These are phyloP conservation scores for Nitzschia palea DNA, from an alignment of 108 stramenopile species.

Conservation along the genomic window DNA sequence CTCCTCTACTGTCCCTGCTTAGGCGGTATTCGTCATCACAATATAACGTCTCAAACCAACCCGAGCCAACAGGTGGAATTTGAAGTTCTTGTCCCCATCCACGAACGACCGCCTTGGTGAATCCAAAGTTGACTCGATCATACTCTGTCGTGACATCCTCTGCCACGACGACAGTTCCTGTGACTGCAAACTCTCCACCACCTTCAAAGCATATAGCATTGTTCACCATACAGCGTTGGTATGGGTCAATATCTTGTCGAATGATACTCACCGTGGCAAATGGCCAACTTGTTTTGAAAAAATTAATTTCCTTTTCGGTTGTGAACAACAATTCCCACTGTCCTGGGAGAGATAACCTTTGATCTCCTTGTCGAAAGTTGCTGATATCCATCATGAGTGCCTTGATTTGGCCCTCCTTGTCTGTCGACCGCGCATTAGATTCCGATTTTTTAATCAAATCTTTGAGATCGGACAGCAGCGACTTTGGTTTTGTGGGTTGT, in stretches of 20 bases:
- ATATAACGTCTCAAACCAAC: slow-evolving; percentile 38
- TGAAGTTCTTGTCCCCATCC: slow-evolving; percentile 16
- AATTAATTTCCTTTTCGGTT: slow-evolving; percentile 37
- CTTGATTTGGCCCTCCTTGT: slow-evolving; percentile 10
- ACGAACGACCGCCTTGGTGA: slow-evolving; percentile 6
- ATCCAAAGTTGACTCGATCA: slow-evolving; percentile 29
- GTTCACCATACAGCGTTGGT: slow-evolving; percentile 5
- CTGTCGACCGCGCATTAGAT: background rate
- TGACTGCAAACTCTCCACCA: slow-evolving; percentile 27
- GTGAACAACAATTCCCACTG: slow-evolving; percentile 35
- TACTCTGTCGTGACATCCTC: slow-evolving; percentile 17
- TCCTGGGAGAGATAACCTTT: slow-evolving; percentile 16
- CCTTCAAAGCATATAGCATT: slow-evolving; percentile 25
- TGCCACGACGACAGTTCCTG: background rate
- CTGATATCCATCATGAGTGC: slow-evolving; percentile 22
- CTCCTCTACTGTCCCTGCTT: slow-evolving; percentile 23
- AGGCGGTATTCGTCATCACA: slow-evolving; percentile 24
- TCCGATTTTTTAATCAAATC: slow-evolving; percentile 4
- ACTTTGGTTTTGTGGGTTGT: background rate
- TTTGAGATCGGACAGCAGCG: slow-evolving; percentile 7
- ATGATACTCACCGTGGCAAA: slow-evolving; percentile 24
- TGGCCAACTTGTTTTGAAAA: slow-evolving; percentile 38
- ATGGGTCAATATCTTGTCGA: slow-evolving; percentile 18
- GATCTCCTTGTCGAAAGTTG: slow-evolving; percentile 20
- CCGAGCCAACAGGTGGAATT: slow-evolving; percentile 28